Base-by-base conservation (phyloP, 2,329 filamentous ascomycete species). In the Fusarium marasasianum region DNA sequence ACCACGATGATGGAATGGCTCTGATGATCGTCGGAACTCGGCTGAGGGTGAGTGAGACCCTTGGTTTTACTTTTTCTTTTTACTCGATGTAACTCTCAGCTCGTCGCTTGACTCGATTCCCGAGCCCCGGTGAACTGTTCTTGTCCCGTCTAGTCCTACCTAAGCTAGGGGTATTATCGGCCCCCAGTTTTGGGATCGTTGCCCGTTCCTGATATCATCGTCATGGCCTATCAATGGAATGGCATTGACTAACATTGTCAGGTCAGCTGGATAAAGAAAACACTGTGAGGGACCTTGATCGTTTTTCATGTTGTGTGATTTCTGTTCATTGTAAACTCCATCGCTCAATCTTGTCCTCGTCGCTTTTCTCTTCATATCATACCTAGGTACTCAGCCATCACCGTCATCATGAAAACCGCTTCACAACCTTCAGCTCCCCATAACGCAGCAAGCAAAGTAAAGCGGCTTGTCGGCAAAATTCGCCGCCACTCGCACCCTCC, bases 391-490 rank as follows among this genome's bases (percentile, higher is more conserved):
- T 35, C 29, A 20, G 41, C 45, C 35, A 31, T 41, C 20, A 13
- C 40, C 37, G 33, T 35, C 53, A 75, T 63, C 26, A 76, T 76
- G 70, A 74, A 66, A 57, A 68, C 70, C 18, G 40, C 74, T 24
- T 63, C 66, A 24, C 70, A 69, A 17, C 43, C 72, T 57, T 41
- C 72, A 59, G 50, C 62, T 37, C 40, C 54, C 38, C 73, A 72
- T 31, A 60, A 53, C 24, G 48, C 69, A 31, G 35, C 50, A 40
- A 72, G 70, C 59, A 73, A 68, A 57, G 75, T 77, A 56, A 76
- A 77, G 47, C 71, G 71, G 31, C 59, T 77, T 20, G 73, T 77
- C 26, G 73, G 75, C 53, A 77, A 76, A 48, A 71, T 77, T 41
- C 71, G 73, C 44, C 75, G 63, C 31, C 74, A 76, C 31, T 50